Percentiles rank a stretch among this genome's conserved stretches.
Evolutionary conservation across 2,329 filamentous ascomycete species (phyloP).

Genomic region (Polytolypa hystricis): DNA sequence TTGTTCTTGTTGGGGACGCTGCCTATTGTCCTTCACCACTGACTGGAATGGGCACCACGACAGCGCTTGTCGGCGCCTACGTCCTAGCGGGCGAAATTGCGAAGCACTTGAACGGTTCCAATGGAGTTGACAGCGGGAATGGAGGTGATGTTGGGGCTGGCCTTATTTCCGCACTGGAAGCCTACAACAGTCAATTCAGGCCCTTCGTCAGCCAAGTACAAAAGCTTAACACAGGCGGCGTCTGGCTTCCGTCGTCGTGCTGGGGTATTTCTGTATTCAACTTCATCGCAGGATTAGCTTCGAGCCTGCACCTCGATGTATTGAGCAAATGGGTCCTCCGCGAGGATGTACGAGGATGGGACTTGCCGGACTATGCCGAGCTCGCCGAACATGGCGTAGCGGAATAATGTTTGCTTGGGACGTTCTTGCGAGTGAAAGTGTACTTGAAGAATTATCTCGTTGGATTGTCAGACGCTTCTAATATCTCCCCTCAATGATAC

Average conservation of each 20-base stretch:
- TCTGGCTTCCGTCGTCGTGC: not conserved
- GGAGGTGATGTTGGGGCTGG: not conserved
- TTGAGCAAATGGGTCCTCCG: not conserved
- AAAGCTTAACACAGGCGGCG: slow-evolving; percentile 10
- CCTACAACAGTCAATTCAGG: slow-evolving; percentile 36
- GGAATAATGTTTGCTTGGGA: not conserved
- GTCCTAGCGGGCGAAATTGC: slow-evolving; percentile 28
- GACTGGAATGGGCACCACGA: slow-evolving; percentile 43
- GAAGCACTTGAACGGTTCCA: slow-evolving; percentile 19
- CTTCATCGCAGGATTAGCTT: not conserved
- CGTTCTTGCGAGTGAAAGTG: not conserved
- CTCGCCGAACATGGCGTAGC: not conserved
- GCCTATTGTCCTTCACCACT: slow-evolving; percentile 39
- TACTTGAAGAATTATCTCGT: no score
- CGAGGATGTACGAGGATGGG: not conserved
- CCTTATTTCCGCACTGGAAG: slow-evolving; percentile 26
- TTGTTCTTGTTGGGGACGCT: slow-evolving; percentile 46
- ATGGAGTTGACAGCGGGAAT: slow-evolving; percentile 14
- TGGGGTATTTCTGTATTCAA: not conserved
- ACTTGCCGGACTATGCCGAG: not conserved
- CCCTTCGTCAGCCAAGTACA: slow-evolving; percentile 38
- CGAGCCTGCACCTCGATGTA: not conserved
- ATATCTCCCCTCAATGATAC: no score
- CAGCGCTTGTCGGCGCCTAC: slow-evolving; percentile 34
- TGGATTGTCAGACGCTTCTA: no score